phyloP scores from a whole-genome alignment of 176 grass and related monocot genomes.

The Raddia distichophylla region DNA sequence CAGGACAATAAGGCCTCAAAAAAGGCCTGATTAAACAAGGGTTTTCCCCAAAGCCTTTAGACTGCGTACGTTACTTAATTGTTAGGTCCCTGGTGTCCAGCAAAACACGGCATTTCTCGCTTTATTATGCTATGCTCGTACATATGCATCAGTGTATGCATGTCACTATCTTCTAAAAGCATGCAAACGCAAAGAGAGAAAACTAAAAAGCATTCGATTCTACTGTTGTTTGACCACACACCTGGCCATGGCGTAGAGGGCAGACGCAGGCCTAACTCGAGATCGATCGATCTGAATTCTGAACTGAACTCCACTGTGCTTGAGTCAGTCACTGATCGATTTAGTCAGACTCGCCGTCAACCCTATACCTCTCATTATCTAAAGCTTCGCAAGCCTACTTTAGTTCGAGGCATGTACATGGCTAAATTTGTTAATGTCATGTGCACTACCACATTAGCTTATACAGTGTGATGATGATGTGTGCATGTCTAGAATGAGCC shows the following conservation, averaged over 20 bases:
- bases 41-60: neutral
- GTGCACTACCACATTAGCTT: neutral
- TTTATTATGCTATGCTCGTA: constrained; percentile 38
- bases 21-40: constrained; percentile 46
- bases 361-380: constrained; percentile 39
- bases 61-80: constrained; percentile 33
- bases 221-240: constrained; percentile 50
- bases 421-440: neutral
- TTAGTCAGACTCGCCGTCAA: constrained; percentile 49
- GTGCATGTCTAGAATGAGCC: constrained; percentile 33
- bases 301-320: constrained; percentile 47
- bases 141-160: constrained; percentile 20
- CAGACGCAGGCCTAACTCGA: constrained; percentile 42
- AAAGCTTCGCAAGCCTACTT: constrained; percentile 15
- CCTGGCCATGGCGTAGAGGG: constrained; percentile 34
- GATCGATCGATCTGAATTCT: neutral
- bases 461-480: neutral
- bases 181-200: constrained; percentile 8
- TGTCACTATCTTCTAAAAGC: constrained; percentile 47
- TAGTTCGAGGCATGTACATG: neutral
- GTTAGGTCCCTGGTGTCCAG: constrained; percentile 59
- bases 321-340: neutral
- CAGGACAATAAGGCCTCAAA: constrained; percentile 42
- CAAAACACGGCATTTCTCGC: constrained; percentile 53
- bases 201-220: constrained; percentile 17